Evolutionary conservation across 75 land plant species (phyloP).

Genomic region (Selaginella tamariscina): DNA sequence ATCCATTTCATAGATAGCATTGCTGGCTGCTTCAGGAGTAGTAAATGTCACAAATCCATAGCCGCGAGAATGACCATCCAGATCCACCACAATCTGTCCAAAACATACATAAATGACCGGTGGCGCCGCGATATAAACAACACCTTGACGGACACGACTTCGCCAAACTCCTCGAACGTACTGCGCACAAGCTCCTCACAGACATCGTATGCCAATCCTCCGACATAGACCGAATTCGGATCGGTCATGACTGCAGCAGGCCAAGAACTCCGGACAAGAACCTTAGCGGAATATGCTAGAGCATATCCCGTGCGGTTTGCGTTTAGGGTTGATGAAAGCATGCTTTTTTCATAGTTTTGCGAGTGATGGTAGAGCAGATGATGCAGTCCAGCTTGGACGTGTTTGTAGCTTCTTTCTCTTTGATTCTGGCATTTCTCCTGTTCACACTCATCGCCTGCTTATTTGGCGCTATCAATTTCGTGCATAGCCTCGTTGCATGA

Average conservation of each 20-base stretch:
- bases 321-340: background rate
- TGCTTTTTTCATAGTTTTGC: background rate
- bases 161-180: background rate
- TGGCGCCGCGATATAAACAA: background rate
- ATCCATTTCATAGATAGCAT: slow-evolving; percentile 82
- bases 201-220: background rate
- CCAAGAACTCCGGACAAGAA: too few species aligned
- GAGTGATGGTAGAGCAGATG: too few species aligned
- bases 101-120: background rate
- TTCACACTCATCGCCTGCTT: background rate
- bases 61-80: slow-evolving; percentile 64
- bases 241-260: background rate
- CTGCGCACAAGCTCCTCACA: background rate
- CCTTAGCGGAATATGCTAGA: background rate
- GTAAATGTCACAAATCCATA: slow-evolving; percentile 89
- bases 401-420: background rate
- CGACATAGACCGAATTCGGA: background rate
- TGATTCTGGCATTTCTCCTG: background rate
- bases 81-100: slow-evolving; percentile 67
- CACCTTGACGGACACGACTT: background rate
- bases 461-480: slow-evolving; percentile 1
- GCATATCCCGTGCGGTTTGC: background rate
- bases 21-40: slow-evolving; percentile 69
- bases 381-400: background rate
- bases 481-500: background rate